These are phyloP conservation scores for Pachysolen tannophilus DNA, from an alignment of 805 yeast species.

Conservation along the genomic window DNA sequence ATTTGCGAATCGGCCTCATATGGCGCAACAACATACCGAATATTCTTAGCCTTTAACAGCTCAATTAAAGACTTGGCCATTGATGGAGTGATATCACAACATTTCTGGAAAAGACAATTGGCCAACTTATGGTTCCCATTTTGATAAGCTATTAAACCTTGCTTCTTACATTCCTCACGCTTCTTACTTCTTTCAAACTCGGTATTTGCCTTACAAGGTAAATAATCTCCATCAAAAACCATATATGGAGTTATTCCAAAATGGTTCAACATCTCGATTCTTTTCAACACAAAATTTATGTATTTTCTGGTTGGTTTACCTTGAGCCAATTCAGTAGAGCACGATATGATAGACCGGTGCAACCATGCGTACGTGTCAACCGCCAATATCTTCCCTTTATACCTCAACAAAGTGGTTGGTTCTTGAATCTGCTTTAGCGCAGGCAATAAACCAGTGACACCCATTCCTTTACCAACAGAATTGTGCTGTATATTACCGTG, in stretches of 20 bases:
- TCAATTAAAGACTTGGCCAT: slow-evolving; percentile 87
- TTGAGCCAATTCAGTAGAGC: slow-evolving; percentile 75
- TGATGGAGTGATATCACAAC: slow-evolving; percentile 80
- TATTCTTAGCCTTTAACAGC: slow-evolving; percentile 45
- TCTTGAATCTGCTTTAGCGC: slow-evolving; percentile 67
- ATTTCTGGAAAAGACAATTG: slow-evolving; percentile 59
- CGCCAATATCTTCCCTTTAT: slow-evolving; percentile 71
- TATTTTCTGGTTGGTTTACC: slow-evolving; percentile 66
- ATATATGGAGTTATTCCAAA: slow-evolving; percentile 75
- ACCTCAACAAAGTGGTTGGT: slow-evolving; percentile 46
- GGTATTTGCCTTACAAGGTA: slow-evolving; percentile 72
- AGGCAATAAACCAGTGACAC: slow-evolving; percentile 78
- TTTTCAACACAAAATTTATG: slow-evolving; percentile 58
- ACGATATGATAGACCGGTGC: slow-evolving; percentile 75
- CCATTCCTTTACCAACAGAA: too few relatives aligned
- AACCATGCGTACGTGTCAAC: slow-evolving; percentile 98
- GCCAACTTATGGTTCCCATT: slow-evolving; percentile 57
- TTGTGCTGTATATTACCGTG: too few relatives aligned
- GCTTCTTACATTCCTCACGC: slow-evolving; percentile 48
- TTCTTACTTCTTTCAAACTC: slow-evolving; percentile 53
- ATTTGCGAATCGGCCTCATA: slow-evolving; percentile 98
- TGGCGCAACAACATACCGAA: slow-evolving; percentile 87
- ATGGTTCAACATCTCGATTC: slow-evolving; percentile 55
- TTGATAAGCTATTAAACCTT: slow-evolving; percentile 43
- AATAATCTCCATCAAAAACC: slow-evolving; percentile 88